Conservation (phyloP, 2,329 filamentous ascomycete genomes). For the Fusarium domesticum region DNA sequence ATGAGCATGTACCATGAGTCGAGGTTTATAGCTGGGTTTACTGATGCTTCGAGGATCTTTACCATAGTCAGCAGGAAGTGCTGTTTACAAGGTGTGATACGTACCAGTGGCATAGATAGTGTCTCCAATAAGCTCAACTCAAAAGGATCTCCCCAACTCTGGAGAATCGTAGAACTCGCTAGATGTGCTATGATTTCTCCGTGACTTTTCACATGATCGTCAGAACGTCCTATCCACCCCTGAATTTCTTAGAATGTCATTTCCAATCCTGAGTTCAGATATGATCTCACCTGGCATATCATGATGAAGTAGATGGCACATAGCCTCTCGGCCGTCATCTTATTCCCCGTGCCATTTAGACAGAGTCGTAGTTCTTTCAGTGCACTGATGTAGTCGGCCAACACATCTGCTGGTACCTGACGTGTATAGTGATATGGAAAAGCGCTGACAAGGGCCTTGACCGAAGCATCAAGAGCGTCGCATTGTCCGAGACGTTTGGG, state of each 20-base stretch:
- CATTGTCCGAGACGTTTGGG: slow-evolving; percentile 44
- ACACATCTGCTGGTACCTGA: slow-evolving; percentile 11
- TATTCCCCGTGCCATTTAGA: slow-evolving; percentile 19
- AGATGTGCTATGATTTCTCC: neutral
- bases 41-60: slow-evolving; percentile 1
- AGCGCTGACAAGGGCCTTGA: slow-evolving; percentile 25
- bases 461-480: slow-evolving; percentile 40
- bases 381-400: slow-evolving; percentile 28
- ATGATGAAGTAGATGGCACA: slow-evolving; percentile 35
- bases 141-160: neutral
- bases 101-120: neutral
- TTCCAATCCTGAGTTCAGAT: neutral
- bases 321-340: slow-evolving; percentile 27
- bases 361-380: slow-evolving; percentile 24
- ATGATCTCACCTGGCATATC: slow-evolving; percentile 30
- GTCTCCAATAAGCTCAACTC: slow-evolving; percentile 1
- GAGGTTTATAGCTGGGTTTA: slow-evolving; percentile 1
- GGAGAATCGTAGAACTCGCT: neutral
- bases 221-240: slow-evolving; percentile 30
- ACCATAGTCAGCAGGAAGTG: neutral
- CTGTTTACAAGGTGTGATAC: neutral
- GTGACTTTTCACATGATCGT: slow-evolving; percentile 2
- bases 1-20: neutral
- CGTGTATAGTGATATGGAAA: slow-evolving; percentile 21
- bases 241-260: slow-evolving; percentile 4